A percentile compares a stretch with the other conserved stretches of the same genome.
phyloP scores from a whole-genome alignment of 345 rosid genomes.

The Draba incana region DNA sequence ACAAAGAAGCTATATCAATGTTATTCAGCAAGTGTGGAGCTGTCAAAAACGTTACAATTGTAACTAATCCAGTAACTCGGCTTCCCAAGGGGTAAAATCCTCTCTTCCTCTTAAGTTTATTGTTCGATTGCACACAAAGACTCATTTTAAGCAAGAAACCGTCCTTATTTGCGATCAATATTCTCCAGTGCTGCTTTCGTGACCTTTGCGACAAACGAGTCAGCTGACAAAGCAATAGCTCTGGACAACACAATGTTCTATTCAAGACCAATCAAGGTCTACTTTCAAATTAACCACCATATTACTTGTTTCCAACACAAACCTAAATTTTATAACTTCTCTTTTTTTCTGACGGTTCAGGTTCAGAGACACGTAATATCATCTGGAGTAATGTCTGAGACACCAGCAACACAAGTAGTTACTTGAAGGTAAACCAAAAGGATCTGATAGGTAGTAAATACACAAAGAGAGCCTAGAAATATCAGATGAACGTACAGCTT shows the following conservation, averaged over 20 bases:
- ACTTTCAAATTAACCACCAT: no score
- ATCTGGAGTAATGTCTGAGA: conserved; percentile 11
- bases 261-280: conserved; percentile 46
- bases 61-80: conserved; percentile 40
- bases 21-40: conserved; percentile 46
- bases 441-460: neutral
- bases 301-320: neutral
- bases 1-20: conserved; percentile 42
- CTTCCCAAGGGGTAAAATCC: conserved; percentile 40
- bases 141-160: conserved; percentile 6
- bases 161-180: neutral
- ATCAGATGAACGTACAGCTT: conserved; percentile 2
- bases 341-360: conserved; percentile 12
- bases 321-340: neutral
- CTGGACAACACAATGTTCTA: conserved; percentile 40
- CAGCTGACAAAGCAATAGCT: conserved; percentile 43
- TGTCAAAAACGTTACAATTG: conserved; percentile 31
- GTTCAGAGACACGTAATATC: conserved; percentile 18
- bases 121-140: conserved; percentile 5
- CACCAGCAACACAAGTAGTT: conserved; percentile 1
- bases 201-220: conserved; percentile 45
- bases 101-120: conserved; percentile 11
- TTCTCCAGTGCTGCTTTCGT: conserved; percentile 44
- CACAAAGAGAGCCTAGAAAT: neutral
- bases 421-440: neutral